Evolutionary conservation across 179 eudicot species (phyloP), one percentile per base, ranked within the genome.

Genomic region (Carnegiea gigantea): DNA sequence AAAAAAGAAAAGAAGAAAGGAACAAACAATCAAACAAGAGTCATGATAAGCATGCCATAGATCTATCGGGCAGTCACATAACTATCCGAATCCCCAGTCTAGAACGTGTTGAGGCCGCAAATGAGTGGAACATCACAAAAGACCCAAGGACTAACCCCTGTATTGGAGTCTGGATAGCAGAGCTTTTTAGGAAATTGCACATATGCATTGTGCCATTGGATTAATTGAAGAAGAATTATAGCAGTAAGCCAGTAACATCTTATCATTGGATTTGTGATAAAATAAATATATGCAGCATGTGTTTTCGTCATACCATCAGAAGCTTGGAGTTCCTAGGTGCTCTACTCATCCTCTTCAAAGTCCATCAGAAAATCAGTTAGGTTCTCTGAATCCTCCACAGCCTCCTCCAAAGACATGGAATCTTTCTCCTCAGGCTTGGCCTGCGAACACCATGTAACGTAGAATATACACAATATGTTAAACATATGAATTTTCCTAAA

Each of bases 281-380:
- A 23, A 12, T 75, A 14, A 44, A n/a, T 14, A 23, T 26, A 21
- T 23, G 30, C n/a, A 48, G 77, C 38, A 26, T 30, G 28, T 53
- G 13, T 0, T 30, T 36, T 70, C 51, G 23, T n/a, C 67, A 13
- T 81, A 67, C 64, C 65, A 77, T 17, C 59, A 53, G 59, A 43
- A 70, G 24, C 71, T 43, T 36, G 15, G 15, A 11, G 80, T 76
- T 70, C 57, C 70, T 51, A 75, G 73, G 67, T 81, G 84, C 86
- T 84, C 86, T 84, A 91, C 84, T 92, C 94, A 30, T 95, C 93
- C 85, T 90, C 94, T 14, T 96, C 98, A 68, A 94, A 96, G 85
- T 94, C 99, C 89, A 96, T 70, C 78, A 96, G 88, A 80, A 96
- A 96, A 85, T 96, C 99, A 21, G 99, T 96, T 48, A 96, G 85